These are phyloP conservation scores for Leptographium lundbergii DNA, from an alignment of 2,329 filamentous ascomycete genomes.

Conservation along the genomic window DNA sequence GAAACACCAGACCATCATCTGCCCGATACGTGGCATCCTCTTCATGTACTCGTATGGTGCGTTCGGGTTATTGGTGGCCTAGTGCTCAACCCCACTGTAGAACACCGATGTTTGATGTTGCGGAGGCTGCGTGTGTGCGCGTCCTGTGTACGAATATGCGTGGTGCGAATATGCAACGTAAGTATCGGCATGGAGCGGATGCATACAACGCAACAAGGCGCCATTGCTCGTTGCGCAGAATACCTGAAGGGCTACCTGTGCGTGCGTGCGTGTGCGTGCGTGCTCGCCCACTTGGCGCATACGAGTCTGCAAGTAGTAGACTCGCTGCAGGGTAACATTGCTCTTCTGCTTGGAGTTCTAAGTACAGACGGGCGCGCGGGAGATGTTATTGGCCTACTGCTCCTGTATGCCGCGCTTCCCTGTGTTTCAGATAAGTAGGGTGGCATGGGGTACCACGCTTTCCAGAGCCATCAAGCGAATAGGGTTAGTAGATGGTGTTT, in stretches of 20 bases:
- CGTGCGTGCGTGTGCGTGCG: background rate
- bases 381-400: background rate
- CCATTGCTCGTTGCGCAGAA: background rate
- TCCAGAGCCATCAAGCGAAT: background rate
- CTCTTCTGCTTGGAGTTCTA: background rate
- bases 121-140: background rate
- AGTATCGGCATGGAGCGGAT: background rate
- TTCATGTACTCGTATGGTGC: background rate
- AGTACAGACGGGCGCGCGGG: background rate
- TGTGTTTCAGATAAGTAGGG: constrained; percentile 1
- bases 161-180: background rate
- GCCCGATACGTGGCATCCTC: background rate
- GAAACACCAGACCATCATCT: background rate
- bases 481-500: background rate
- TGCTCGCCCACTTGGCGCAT: background rate
- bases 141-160: background rate
- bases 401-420: background rate
- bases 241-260: background rate
- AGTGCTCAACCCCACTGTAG: background rate
- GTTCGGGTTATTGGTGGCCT: background rate
- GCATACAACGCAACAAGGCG: background rate
- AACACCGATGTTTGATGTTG: background rate
- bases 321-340: background rate
- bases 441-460: background rate
- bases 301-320: background rate